Conservation (phyloP, 2,329 filamentous ascomycete genomes). For the Nannizziopsis barbatae region DNA sequence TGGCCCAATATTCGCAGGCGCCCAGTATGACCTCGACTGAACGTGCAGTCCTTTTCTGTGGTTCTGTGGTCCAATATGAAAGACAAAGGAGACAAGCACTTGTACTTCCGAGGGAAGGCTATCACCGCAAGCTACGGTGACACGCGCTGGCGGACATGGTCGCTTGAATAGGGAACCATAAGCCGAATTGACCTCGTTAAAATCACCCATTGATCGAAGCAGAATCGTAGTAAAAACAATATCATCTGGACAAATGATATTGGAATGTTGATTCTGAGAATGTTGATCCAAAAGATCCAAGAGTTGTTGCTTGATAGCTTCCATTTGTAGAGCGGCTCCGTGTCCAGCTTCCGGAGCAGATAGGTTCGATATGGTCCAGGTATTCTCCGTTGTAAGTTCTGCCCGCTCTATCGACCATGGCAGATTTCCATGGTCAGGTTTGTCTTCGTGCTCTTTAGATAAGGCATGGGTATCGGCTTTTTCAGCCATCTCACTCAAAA, state of each 20-base stretch:
- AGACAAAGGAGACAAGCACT: slow-evolving; percentile 48
- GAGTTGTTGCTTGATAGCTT: slow-evolving; percentile 22
- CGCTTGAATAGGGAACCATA: slow-evolving; percentile 65
- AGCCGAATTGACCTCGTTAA: slow-evolving; percentile 59
- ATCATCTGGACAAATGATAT: slow-evolving; percentile 24
- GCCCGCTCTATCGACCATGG: slow-evolving; percentile 13
- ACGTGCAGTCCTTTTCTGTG: slow-evolving; percentile 59
- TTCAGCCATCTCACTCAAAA: slow-evolving; percentile 24
- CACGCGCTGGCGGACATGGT: slow-evolving; percentile 73
- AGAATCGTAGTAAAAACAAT: slow-evolving; percentile 49
- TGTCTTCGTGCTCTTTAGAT: neutral
- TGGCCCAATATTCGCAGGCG: slow-evolving; percentile 91
- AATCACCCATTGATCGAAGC: slow-evolving; percentile 69
- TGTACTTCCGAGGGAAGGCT: slow-evolving; percentile 49
- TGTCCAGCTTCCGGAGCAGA: slow-evolving; percentile 29
- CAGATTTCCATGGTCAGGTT: neutral
- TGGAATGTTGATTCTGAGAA: neutral
- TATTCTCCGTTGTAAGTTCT: slow-evolving; percentile 19
- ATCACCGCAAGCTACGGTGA: slow-evolving; percentile 68
- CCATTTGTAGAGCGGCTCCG: slow-evolving; percentile 34
- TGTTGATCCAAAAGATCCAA: slow-evolving; percentile 13
- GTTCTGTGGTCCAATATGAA: slow-evolving; percentile 29
- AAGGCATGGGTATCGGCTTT: slow-evolving; percentile 1
- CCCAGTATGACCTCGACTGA: slow-evolving; percentile 91
- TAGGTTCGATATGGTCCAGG: slow-evolving; percentile 31